Percentiles rank a stretch among this genome's conserved stretches.
Conservation (phyloP, 2,329 filamentous ascomycete genomes). For the Fusarium chuoi region DNA sequence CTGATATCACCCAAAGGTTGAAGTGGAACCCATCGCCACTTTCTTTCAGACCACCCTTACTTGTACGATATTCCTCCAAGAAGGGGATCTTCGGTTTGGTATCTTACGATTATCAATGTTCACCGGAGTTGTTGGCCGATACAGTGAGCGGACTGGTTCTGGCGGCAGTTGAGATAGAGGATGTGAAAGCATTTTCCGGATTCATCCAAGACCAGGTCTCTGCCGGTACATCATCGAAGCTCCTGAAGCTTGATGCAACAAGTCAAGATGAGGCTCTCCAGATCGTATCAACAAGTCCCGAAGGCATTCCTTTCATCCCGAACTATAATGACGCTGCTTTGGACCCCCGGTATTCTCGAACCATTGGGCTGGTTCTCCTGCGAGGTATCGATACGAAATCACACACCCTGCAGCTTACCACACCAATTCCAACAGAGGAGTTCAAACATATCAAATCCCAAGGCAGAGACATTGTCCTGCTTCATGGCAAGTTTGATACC, state of each 20-base stretch:
- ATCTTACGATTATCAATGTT: constrained; percentile 73
- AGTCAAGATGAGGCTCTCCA: background rate
- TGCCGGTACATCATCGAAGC: constrained; percentile 15
- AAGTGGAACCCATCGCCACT: constrained; percentile 67
- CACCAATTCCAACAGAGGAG: constrained; percentile 60
- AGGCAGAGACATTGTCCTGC: constrained; percentile 66
- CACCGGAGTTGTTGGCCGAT: constrained; percentile 67
- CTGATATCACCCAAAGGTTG: constrained; percentile 13
- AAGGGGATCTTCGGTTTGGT: constrained; percentile 72
- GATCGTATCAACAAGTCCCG: constrained; percentile 47
- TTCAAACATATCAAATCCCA: constrained; percentile 54
- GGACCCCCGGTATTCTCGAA: constrained; percentile 67
- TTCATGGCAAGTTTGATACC: constrained; percentile 74
- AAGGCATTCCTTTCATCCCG: constrained; percentile 71
- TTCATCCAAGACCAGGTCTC: constrained; percentile 19
- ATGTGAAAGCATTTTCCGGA: constrained; percentile 58
- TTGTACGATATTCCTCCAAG: constrained; percentile 66
- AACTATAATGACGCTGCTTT: constrained; percentile 64
- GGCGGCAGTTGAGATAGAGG: constrained; percentile 71
- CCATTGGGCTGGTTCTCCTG: constrained; percentile 74
- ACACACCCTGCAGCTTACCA: constrained; percentile 70
- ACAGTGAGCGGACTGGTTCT: constrained; percentile 77
- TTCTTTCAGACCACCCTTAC: constrained; percentile 66
- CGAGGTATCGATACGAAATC: constrained; percentile 70
- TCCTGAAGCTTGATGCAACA: constrained; percentile 25